Conservation (phyloP, 768 basidiomycete genomes). For the Russula brevipes region DNA sequence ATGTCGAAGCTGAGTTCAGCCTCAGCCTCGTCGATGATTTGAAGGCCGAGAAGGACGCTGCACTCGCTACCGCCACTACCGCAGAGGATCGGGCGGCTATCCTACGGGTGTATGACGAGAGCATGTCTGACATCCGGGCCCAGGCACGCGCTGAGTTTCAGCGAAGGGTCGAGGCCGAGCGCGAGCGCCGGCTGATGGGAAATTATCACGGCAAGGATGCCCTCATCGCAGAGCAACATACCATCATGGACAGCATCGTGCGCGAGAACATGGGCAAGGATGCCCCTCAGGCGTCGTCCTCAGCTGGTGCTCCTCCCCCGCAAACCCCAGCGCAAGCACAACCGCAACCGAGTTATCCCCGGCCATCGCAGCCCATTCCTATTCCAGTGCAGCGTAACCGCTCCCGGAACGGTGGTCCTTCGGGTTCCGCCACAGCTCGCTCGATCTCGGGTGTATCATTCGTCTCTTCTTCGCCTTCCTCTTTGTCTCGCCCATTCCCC, state of each 20-base stretch:
- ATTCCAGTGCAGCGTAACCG: slow-evolving; percentile 14
- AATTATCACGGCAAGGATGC: slow-evolving; percentile 21
- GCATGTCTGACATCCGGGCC: slow-evolving; percentile 22
- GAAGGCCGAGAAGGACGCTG: slow-evolving; percentile 14
- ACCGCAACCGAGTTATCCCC: neutral
- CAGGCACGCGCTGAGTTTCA: slow-evolving; percentile 19
- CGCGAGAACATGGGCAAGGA: slow-evolving; percentile 12
- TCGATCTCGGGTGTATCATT: slow-evolving; percentile 1
- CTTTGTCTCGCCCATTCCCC: slow-evolving; percentile 10
- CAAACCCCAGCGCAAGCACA: neutral
- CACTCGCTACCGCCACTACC: slow-evolving; percentile 12
- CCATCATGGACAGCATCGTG: slow-evolving; percentile 13
- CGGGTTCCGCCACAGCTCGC: neutral
- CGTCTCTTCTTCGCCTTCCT: slow-evolving; percentile 1
- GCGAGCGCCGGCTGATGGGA: slow-evolving; percentile 15
- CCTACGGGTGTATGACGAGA: slow-evolving; percentile 9
- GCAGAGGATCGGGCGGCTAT: slow-evolving; percentile 11
- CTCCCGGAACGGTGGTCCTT: slow-evolving; percentile 11
- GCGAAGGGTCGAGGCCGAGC: slow-evolving; percentile 21
- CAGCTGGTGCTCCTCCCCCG: neutral
- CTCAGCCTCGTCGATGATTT: slow-evolving; percentile 17
- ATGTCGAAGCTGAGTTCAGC: slow-evolving; percentile 19
- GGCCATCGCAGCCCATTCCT: slow-evolving; percentile 16
- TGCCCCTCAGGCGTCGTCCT: neutral
- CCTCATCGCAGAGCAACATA: slow-evolving; percentile 20